Evolutionary conservation across 257 asterid species (phyloP), one percentile per base, ranked within the genome.

Genomic region (Lycium ferocissimum): DNA sequence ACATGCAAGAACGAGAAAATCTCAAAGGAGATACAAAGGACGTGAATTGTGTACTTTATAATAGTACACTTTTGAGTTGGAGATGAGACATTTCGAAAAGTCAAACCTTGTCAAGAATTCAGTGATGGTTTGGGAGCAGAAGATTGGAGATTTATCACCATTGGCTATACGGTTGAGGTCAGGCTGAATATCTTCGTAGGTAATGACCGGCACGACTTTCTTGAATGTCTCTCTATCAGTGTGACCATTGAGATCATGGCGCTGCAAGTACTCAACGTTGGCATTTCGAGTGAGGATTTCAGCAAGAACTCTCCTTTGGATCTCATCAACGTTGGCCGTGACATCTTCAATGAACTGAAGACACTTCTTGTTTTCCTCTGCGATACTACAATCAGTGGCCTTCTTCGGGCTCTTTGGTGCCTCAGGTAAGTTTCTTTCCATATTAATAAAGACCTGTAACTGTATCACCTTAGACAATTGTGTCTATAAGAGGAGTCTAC

Each of bases 41-140:
- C 3, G 22, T 20, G 62, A 73, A 47, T 20, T 73, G 43, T 47
- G 11, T 73, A 20, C 80, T 73, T 47, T 47, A 73, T 73, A n/a
- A 11, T 12, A 12, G n/a, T 12, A 73, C 40, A 20, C 40, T 6
- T 5, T 5, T n/a, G 61, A 47, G 80, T 45, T 0, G 12, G 80
- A 6, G n/a, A 72, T 72, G 57, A 9, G 33, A 71, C 15, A 9
- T 18, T 3, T 18, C 15, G 5, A 5, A 45, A 10, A 1, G 40
- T 11, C 59, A 12, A 49, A 89, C 89, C 91, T 89, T 6, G 90
- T 89, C 78, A 87, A 82, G 85, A 89, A 89, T 84, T 89, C 91
- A 53, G 91, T 85, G 73, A 87, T 89, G 89, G 90, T 85, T 38
- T 85, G 83, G 1, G 87, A 87, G 85, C 90, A 81, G 56, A 87